Base-by-base conservation (phyloP, 805 yeast species). In the Candida sithepensis region DNA sequence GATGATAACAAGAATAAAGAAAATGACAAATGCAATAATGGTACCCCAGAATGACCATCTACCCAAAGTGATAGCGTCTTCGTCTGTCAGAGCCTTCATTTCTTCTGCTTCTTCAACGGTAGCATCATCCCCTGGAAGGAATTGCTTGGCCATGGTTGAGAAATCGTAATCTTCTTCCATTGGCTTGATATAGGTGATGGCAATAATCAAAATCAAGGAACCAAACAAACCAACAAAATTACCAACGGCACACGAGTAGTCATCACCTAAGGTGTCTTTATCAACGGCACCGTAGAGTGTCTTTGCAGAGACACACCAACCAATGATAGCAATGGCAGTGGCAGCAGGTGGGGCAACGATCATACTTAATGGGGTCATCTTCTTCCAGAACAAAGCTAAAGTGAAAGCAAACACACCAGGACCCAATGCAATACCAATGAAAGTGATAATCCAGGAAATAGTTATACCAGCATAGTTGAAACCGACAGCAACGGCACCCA, bases 281-380 rank as follows among this genome's bases (percentile, higher is more conserved):
- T 75, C 66, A 9, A 72, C 60, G 5, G 75, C 77, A 33, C 76
- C 68, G 26, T 70, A 60, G 12, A 77, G 59, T 30, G 70, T 59
- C 18, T 81, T 77, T 13, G 78, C 64, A 37, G 73, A 71, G 44
- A 59, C 69, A 46, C 64, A 48, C 72, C 72, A 69, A 21, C 76
- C 71, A 4, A 77, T 78, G 46, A 78, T 75, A 21, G 77, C 77
- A 54, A 77, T 73, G 24, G 77, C 77, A 1, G 79, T 73, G 46
- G 77, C 75, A 70, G 76, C 67, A 13, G 81, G 66, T 50, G 76
- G 73, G 49, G 74, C 79, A 54, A 65, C 66, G 46, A 73, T 44
- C 42, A 64, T 47, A 38, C 58, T 52, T 67, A 42, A 74, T 66
- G 56, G 69, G 65, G 49, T 57, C 64, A 41, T 70, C 66, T 61